A percentile compares a stretch with the other conserved stretches of the same genome.
These are phyloP conservation scores for Epichloe uncinata DNA, from an alignment of 2,329 filamentous ascomycete species.

Conservation along the genomic window DNA sequence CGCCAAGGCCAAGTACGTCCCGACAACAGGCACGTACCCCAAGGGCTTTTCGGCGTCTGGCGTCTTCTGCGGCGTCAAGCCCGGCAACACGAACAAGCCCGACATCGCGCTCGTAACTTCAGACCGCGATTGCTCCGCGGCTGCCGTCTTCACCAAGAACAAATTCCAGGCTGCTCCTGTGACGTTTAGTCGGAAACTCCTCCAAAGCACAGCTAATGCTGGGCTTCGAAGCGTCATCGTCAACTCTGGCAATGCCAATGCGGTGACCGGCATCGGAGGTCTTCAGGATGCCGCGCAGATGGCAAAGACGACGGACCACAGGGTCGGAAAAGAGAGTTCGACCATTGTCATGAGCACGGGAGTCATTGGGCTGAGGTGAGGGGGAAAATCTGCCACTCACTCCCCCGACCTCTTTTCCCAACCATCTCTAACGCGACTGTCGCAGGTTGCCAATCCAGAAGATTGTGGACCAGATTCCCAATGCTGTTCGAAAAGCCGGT, in stretches of 20 bases:
- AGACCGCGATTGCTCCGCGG: slow-evolving; percentile 70
- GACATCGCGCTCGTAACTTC: slow-evolving; percentile 85
- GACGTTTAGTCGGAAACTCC: slow-evolving; percentile 62
- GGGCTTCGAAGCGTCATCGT: slow-evolving; percentile 74
- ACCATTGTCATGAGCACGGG: slow-evolving; percentile 98
- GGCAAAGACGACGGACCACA: slow-evolving; percentile 64
- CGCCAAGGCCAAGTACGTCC: slow-evolving; percentile 83
- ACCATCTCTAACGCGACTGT: not conserved
- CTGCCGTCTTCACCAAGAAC: slow-evolving; percentile 95
- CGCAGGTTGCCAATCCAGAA: slow-evolving; percentile 73
- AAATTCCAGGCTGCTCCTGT: slow-evolving; percentile 96
- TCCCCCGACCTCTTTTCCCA: not conserved
- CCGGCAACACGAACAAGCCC: slow-evolving; percentile 79
- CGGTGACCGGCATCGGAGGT: slow-evolving; percentile 83
- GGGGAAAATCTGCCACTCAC: not conserved
- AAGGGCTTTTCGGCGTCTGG: slow-evolving; percentile 80
- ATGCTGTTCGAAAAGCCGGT: slow-evolving; percentile 58
- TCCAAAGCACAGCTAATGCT: slow-evolving; percentile 50
- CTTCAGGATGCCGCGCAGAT: slow-evolving; percentile 79
- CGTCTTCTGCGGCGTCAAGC: slow-evolving; percentile 85
- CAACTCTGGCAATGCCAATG: slow-evolving; percentile 95
- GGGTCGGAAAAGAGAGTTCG: slow-evolving; percentile 32
- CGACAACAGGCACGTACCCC: slow-evolving; percentile 73
- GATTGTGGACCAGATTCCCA: slow-evolving; percentile 71
- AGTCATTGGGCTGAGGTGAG: slow-evolving; percentile 81